Conservation (phyloP, 257 asterid species). For the Verbena officinalis region DNA sequence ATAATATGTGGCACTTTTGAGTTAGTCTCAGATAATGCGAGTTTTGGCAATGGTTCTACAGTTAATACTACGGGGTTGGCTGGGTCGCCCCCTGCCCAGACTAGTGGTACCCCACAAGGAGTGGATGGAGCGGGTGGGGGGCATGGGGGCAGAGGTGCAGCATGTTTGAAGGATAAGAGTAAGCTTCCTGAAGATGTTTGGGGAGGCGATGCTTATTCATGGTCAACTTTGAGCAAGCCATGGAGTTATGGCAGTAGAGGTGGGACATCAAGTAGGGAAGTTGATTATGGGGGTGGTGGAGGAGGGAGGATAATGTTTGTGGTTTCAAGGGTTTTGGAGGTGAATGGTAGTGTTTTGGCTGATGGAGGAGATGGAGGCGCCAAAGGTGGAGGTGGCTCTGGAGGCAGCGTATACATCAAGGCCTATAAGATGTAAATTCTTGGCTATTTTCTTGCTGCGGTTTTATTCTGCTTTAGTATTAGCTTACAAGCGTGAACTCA, state of each 20-base stretch:
- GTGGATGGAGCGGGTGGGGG: conserved; percentile 98
- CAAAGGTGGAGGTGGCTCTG: conserved; percentile 98
- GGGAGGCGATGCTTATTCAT: conserved; percentile 97
- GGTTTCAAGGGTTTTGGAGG: conserved; percentile 59
- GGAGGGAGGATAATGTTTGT: conserved; percentile 79
- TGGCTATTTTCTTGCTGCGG: conserved; percentile 31
- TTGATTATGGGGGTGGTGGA: conserved; percentile 98
- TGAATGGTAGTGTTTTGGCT: conserved; percentile 84
- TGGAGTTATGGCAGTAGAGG: conserved; percentile 94
- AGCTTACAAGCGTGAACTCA: conserved; percentile 3
- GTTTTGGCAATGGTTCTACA: conserved; percentile 62
- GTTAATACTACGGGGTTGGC: conserved; percentile 89
- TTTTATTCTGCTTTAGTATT: conserved; percentile 16
- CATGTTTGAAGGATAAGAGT: conserved; percentile 67
- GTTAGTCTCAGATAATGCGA: conserved; percentile 65
- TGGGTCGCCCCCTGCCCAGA: conserved; percentile 84
- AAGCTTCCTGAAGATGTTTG: conserved; percentile 91
- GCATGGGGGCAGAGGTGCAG: conserved; percentile 96
- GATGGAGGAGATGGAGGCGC: conserved; percentile 92
- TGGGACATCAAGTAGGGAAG: conserved; percentile 74
- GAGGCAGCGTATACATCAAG: conserved; percentile 88
- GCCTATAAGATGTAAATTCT: conserved; percentile 74
- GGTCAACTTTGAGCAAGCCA: conserved; percentile 77
- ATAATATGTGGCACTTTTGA: conserved; percentile 65
- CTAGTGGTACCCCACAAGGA: conserved; percentile 95